phyloP scores from a whole-genome alignment of 2,329 filamentous ascomycete species.

The Alternaria novae-zelandiae region DNA sequence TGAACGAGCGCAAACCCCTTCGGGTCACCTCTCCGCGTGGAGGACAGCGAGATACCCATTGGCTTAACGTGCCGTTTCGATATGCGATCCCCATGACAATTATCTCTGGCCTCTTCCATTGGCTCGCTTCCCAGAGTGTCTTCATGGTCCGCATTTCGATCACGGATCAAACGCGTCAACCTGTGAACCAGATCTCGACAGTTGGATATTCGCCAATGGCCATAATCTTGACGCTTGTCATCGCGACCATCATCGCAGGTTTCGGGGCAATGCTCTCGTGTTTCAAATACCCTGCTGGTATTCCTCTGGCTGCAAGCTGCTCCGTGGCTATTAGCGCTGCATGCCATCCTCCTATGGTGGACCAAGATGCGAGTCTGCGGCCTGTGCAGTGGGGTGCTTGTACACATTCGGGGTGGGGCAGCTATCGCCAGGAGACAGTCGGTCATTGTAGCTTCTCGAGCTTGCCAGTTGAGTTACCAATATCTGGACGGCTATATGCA shows the following conservation, averaged over 20 bases:
- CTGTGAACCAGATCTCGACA: not conserved
- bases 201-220: not conserved
- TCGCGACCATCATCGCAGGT: not conserved
- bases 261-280: not conserved
- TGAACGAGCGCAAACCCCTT: constrained; percentile 38
- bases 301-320: not conserved
- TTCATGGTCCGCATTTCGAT: constrained; percentile 46
- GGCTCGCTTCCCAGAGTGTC: constrained; percentile 53
- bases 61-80: constrained; percentile 49
- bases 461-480: not conserved
- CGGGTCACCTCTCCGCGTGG: constrained; percentile 48
- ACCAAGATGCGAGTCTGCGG: not conserved
- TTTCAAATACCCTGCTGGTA: not conserved
- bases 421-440: not conserved
- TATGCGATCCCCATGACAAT: constrained; percentile 47
- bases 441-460: not conserved
- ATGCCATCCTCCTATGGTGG: not conserved
- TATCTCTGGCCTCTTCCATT: constrained; percentile 48
- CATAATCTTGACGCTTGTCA: not conserved
- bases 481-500: not conserved
- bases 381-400: not conserved
- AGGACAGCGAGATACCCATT: constrained; percentile 51
- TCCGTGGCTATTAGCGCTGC: not conserved
- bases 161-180: not conserved
- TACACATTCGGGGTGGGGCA: not conserved